phyloP scores from a whole-genome alignment of 129 eudicot species.

The Flaveria bidentis region DNA sequence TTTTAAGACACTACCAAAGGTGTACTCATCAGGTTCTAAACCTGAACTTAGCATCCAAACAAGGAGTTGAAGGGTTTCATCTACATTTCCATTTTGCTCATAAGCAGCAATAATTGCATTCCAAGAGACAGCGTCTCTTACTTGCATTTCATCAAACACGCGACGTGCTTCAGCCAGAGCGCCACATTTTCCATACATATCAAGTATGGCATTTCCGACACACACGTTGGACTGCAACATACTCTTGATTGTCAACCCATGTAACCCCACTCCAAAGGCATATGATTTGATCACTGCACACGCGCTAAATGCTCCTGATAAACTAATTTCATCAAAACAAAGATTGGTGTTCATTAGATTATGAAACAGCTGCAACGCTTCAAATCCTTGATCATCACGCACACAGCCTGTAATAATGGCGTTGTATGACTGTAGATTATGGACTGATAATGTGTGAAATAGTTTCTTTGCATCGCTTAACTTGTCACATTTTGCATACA shows the following conservation, averaged over 20 bases:
- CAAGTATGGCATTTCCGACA: slow-evolving; percentile 83
- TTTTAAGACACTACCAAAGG: slow-evolving; percentile 83
- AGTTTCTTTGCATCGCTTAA: slow-evolving; percentile 54
- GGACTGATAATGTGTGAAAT: slow-evolving; percentile 48
- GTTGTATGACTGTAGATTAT: slow-evolving; percentile 64
- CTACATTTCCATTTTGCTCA: slow-evolving; percentile 73
- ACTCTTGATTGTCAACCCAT: slow-evolving; percentile 63
- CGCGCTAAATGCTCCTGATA: slow-evolving; percentile 83
- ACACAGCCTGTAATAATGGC: slow-evolving; percentile 70
- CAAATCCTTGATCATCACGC: slow-evolving; percentile 53
- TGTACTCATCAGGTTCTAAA: slow-evolving; percentile 78
- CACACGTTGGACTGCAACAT: slow-evolving; percentile 50
- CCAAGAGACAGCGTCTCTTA: slow-evolving; percentile 82
- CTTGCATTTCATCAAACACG: slow-evolving; percentile 71
- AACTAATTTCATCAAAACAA: slow-evolving; percentile 67
- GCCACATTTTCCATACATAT: slow-evolving; percentile 96
- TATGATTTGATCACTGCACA: slow-evolving; percentile 63
- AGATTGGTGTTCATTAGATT: slow-evolving; percentile 50
- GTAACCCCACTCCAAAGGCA: slow-evolving; percentile 58
- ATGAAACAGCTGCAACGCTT: slow-evolving; percentile 57
- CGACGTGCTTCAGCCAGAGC: slow-evolving; percentile 50
- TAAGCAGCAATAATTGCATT: slow-evolving; percentile 81
- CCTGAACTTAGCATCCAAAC: slow-evolving; percentile 67
- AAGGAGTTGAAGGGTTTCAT: slow-evolving; percentile 55
- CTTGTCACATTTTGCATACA: slow-evolving; percentile 75